Evolutionary conservation across 2,329 filamentous ascomycete species (phyloP), one percentile per base, ranked within the genome.

Genomic region (Zymoseptoria brevis): DNA sequence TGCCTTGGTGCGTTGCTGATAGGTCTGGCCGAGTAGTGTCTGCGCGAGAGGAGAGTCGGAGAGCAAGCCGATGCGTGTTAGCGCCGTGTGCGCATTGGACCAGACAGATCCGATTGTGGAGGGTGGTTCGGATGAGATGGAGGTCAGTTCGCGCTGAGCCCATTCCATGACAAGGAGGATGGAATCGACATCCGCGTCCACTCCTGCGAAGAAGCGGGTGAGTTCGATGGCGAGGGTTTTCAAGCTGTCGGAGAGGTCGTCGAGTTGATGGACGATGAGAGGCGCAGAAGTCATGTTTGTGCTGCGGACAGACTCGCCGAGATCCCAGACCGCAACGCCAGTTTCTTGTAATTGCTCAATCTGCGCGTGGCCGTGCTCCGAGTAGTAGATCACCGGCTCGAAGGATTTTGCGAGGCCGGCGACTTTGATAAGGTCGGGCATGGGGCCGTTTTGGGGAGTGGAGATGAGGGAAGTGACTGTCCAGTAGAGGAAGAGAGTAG

Each of bases 151-250:
- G 64, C 91, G 86, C 70, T 88, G 88, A 13, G 90, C 89, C 93
- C 93, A 96, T 71, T 96, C 90, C 91, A 97, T 96, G 55, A 95
- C 90, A 61, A 94, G 87, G 41, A 97, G 81, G 66, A 96, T 96
- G 61, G 88, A 87, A 68, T 96, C 93, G 67, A 97, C 88, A 69
- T 96, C 93, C 24, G 90, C 89, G 68, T 96, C 90, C 11, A 97
- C 90, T 65, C 92, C 90, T 55, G 91, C 89, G 73, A 96, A 96
- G 78, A 97, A 96, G 69, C 87, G 87, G 7, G 89, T 96, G 66
- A 96, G 82, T 72, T 96, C 91, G 16, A 91, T 80, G 1, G 90
- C 89, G 22, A 97, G 80, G 2, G 85, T 87, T 75, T 93, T 95
- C 62, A 96, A 82, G 57, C 85, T 91, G 63, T 96, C 90, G 64